phyloP scores from a whole-genome alignment of 1,284 basidiomycete genomes.

The Stereum hirsutum region DNA sequence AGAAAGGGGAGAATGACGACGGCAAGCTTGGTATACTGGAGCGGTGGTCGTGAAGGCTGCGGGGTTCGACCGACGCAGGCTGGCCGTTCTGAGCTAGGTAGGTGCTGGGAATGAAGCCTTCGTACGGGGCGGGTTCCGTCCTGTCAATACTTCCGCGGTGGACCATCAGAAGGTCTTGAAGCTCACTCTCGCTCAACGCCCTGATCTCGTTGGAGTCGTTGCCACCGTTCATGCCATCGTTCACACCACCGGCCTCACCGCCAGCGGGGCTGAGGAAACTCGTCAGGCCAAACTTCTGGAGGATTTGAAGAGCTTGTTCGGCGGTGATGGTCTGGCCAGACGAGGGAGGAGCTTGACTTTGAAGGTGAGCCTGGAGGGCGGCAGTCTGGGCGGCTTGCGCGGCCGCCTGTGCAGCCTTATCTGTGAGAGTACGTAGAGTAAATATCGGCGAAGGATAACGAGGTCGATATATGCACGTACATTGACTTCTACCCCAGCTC shows the following conservation, averaged over 20 bases:
- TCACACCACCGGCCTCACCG: background rate
- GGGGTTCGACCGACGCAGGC: no score
- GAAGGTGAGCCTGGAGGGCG: conserved; percentile 45
- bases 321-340: conserved; percentile 31
- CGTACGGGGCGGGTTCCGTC: no score
- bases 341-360: conserved; percentile 24
- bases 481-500: conserved; percentile 90
- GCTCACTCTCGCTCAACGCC: background rate
- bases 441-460: no score
- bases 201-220: background rate
- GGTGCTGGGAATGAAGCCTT: no score
- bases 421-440: no score
- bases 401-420: conserved; percentile 81
- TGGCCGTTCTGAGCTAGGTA: no score
- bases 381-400: conserved; percentile 74
- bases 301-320: conserved; percentile 58
- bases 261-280: conserved; percentile 6
- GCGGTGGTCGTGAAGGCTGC: conserved; percentile 5
- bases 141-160: no score
- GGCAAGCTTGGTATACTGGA: conserved; percentile 10
- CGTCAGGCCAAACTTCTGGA: conserved; percentile 41
- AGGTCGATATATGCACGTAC: conserved; percentile 44
- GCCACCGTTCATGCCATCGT: background rate
- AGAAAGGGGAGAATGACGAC: conserved; percentile 30
- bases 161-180: background rate